phyloP scores from a whole-genome alignment of 1,139 yeast genomes.

The Debaryomyces fabryi region DNA sequence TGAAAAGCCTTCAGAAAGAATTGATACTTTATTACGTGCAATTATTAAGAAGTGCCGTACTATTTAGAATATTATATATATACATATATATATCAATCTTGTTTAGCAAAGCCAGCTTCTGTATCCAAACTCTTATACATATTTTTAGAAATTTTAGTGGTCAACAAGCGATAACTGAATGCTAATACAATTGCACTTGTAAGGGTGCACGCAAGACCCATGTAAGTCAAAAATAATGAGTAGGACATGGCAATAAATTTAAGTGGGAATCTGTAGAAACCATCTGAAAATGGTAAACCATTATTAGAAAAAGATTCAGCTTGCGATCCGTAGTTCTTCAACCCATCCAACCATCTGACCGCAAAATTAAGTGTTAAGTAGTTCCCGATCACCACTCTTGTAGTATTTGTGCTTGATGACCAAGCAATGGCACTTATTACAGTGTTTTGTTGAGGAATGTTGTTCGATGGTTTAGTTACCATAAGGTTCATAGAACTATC shows the following conservation, averaged over 20 bases:
- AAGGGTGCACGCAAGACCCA: slow-evolving; percentile 27
- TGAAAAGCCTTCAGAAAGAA: slow-evolving; percentile 23
- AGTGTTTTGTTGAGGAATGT: slow-evolving; percentile 34
- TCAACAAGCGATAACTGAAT: slow-evolving; percentile 27
- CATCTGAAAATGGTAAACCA: slow-evolving; percentile 42
- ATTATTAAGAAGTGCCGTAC: slow-evolving; percentile 42
- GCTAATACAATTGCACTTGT: slow-evolving; percentile 30
- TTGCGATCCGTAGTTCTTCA: slow-evolving; percentile 24
- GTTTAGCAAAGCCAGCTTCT: slow-evolving; percentile 30
- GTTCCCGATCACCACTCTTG: slow-evolving; percentile 69
- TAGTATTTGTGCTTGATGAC: slow-evolving; percentile 64
- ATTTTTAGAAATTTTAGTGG: slow-evolving; percentile 20
- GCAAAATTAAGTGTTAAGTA: slow-evolving; percentile 59
- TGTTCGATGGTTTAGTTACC: slow-evolving; percentile 43
- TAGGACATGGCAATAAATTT: slow-evolving; percentile 32
- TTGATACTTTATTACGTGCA: slow-evolving; percentile 37
- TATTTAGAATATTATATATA: slow-evolving; percentile 11
- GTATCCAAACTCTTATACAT: slow-evolving; percentile 26
- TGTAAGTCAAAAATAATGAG: slow-evolving; percentile 23
- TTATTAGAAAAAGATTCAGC: slow-evolving; percentile 16
- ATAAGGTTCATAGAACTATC: slow-evolving; percentile 62
- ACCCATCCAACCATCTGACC: slow-evolving; percentile 56
- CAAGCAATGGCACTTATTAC: slow-evolving; percentile 60
- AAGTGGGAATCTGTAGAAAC: slow-evolving; percentile 45
- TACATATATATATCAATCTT: slow-evolving; percentile 22